Evolutionary conservation across 345 rosid species (phyloP), one percentile per base, ranked within the genome.

Genomic region (Eucalyptus albens): DNA sequence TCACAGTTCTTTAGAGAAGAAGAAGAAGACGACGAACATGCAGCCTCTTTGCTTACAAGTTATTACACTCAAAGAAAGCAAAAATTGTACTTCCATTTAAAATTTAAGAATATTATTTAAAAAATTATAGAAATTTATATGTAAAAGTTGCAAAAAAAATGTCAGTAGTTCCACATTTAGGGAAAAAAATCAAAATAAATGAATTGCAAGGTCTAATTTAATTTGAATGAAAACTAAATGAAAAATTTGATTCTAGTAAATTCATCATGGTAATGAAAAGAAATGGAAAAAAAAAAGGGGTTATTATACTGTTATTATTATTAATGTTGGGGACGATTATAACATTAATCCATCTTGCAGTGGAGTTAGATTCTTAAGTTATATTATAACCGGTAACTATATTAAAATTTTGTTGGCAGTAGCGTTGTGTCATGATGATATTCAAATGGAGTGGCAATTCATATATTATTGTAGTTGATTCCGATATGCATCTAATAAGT

Each of bases 401-500:
- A 60, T 26, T 26, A 11, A 60, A 0, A 60, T 67, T n/a, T 15
- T 9, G 21, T n/a, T 0, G 8, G 19, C 0, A 2, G 5, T 67
- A 17, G 9, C 3, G 0, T n/a, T 0, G 40, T 29, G 77, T 15
- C 72, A 65, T 29, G 72, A 0, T 65, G 31, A 1, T 15, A 3
- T 65, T 65, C 9, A 29, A 65, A 65, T 65, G 33, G 33, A 65
- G 67, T 2, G 16, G 69, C 69, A 2, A 27, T 27, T 62, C 33
- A 29, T 62, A 62, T 14, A 29, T 29, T 62, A 62, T 29, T 14
- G 17, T 31, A 67, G 21, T 15, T 15, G 77, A 67, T 31, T 67
- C 11, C 4, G 11, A 8, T 15, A 8, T 62, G 19, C 77, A n/a
- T n/a, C 21, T 67, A 2, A 31, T 15, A 67, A 31, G 40, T 15